These are phyloP conservation scores for Pistacia atlantica DNA, from an alignment of 345 rosid species.

Conservation along the genomic window DNA sequence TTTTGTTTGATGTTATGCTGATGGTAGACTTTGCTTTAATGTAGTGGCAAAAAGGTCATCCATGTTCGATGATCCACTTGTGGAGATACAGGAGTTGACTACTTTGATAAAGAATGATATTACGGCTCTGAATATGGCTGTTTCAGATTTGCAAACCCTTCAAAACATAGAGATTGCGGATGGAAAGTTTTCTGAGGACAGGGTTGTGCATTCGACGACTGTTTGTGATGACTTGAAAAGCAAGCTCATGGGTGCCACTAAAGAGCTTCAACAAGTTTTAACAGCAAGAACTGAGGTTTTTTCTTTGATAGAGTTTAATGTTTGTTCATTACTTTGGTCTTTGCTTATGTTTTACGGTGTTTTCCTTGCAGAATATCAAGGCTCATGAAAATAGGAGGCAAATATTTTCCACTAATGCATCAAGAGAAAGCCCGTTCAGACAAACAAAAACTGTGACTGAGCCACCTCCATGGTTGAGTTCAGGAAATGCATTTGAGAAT, in stretches of 20 bases:
- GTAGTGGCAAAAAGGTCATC: constrained; percentile 86
- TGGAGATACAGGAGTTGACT: constrained; percentile 85
- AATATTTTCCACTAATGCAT: constrained; percentile 70
- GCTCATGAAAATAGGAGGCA: constrained; percentile 90
- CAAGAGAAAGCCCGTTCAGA: constrained; percentile 54
- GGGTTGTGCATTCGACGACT: constrained; percentile 69
- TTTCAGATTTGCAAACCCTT: constrained; percentile 77
- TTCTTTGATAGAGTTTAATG: constrained; percentile 6
- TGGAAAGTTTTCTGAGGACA: constrained; percentile 75
- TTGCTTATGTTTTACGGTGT: neutral
- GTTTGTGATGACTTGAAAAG: constrained; percentile 85
- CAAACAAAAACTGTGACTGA: constrained; percentile 53
- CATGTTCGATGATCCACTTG: constrained; percentile 78
- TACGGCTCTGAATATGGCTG: constrained; percentile 67
- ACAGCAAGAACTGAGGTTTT: constrained; percentile 86
- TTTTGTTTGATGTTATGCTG: neutral
- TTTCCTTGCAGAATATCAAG: constrained; percentile 68
- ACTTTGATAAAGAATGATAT: constrained; percentile 81
- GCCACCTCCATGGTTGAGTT: constrained; percentile 90
- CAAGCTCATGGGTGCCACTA: constrained; percentile 82
- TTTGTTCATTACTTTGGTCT: constrained; percentile 7
- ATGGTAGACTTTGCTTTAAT: constrained; percentile 14
- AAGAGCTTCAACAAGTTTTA: constrained; percentile 75
- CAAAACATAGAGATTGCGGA: constrained; percentile 81
- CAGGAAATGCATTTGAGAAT: constrained; percentile 45